phyloP scores from a whole-genome alignment of 257 asterid genomes.

The Eucommia ulmoides region DNA sequence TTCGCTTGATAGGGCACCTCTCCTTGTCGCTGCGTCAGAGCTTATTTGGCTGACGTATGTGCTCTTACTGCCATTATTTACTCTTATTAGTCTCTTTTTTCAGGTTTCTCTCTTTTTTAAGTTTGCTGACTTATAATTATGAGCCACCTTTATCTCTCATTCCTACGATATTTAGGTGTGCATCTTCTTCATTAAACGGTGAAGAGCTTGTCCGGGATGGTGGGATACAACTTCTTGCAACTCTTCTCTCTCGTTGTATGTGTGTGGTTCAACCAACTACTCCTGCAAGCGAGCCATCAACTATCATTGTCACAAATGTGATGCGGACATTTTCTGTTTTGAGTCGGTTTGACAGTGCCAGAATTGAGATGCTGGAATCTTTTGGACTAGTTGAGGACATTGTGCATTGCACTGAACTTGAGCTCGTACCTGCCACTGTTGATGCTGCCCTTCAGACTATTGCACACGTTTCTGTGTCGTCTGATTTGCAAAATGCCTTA shows the following conservation, averaged over 20 bases:
- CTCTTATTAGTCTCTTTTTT: too few relatives aligned
- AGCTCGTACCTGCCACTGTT: constrained; percentile 74
- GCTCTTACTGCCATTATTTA: constrained; percentile 3
- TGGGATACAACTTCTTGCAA: constrained; percentile 83
- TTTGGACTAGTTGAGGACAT: constrained; percentile 86
- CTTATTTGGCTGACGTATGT: constrained; percentile 95
- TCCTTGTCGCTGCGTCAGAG: constrained; percentile 88
- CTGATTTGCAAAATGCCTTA: constrained; percentile 71
- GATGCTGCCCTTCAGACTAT: constrained; percentile 89
- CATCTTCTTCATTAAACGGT: constrained; percentile 85
- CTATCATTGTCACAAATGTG: constrained; percentile 68
- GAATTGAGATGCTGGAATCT: constrained; percentile 65
- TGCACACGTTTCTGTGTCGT: constrained; percentile 68
- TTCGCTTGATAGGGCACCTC: constrained; percentile 85
- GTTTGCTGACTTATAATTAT: too few relatives aligned
- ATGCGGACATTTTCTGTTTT: constrained; percentile 78
- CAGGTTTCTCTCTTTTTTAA: too few relatives aligned
- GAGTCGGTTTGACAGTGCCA: constrained; percentile 90
- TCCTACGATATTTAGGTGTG: constrained; percentile 44
- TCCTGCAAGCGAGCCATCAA: constrained; percentile 68
- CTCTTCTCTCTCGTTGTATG: constrained; percentile 94
- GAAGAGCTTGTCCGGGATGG: constrained; percentile 98
- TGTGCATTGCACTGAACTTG: constrained; percentile 87
- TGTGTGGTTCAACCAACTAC: constrained; percentile 89
- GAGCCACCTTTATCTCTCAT: neutral